Conservation (phyloP, 2,329 filamentous ascomycete genomes). For the Monosporascus sp. region DNA sequence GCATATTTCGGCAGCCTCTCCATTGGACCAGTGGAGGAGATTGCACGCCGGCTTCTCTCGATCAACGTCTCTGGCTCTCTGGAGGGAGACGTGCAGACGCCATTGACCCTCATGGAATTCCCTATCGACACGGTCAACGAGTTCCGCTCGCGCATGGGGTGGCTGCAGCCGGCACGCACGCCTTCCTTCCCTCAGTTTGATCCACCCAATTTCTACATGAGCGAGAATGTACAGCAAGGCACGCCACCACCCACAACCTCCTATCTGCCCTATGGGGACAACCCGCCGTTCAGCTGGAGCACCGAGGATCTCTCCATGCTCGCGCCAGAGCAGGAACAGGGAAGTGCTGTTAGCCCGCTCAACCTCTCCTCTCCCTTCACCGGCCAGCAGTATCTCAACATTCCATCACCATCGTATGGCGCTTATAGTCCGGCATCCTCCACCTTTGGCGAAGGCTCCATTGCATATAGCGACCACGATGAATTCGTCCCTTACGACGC, state of each 20-base stretch:
- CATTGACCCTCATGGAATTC: conserved; percentile 64
- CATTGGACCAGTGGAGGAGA: conserved; percentile 78
- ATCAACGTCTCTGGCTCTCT: conserved; percentile 57
- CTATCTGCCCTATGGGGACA: conserved; percentile 49
- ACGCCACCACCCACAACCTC: conserved; percentile 36
- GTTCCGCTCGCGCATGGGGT: conserved; percentile 66
- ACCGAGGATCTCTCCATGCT: conserved; percentile 56
- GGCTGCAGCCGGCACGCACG: conserved; percentile 54
- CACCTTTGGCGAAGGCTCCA: conserved; percentile 55
- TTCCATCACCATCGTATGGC: conserved; percentile 57
- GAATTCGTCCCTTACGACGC: conserved; percentile 47
- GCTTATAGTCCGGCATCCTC: conserved; percentile 60
- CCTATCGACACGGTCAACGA: conserved; percentile 64
- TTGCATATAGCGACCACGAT: conserved; percentile 58
- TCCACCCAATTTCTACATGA: conserved; percentile 48
- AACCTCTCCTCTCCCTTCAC: conserved; percentile 51
- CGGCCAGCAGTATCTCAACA: conserved; percentile 53
- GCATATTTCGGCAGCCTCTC: conserved; percentile 82
- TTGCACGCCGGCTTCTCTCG: conserved; percentile 67
- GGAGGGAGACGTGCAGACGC: conserved; percentile 54
- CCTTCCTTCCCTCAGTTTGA: conserved; percentile 58
- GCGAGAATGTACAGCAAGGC: conserved; percentile 33
- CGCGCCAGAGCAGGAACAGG: conserved; percentile 41
- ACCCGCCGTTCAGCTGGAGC: conserved; percentile 59
- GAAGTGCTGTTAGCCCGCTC: conserved; percentile 48